Percentiles rank a stretch among this genome's conserved stretches.
Conservation (phyloP, 805 yeast genomes). For the Wickerhamiella azyma region DNA sequence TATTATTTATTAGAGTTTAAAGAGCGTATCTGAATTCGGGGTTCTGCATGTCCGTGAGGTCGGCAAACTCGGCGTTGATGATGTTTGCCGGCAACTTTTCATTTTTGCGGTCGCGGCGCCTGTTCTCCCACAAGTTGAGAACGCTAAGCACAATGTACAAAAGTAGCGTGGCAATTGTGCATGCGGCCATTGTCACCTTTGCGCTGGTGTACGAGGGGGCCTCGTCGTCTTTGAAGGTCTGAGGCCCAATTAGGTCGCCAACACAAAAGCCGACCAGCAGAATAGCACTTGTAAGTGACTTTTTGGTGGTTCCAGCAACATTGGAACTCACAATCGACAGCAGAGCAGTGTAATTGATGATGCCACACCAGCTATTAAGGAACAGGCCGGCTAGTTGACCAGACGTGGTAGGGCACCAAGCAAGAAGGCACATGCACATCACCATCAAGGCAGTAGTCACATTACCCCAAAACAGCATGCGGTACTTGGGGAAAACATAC, state of each 20-base stretch:
- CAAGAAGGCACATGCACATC: slow-evolving; percentile 32
- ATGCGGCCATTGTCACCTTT: slow-evolving; percentile 42
- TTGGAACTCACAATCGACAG: slow-evolving; percentile 27
- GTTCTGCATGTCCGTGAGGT: slow-evolving; percentile 39
- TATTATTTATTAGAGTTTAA: not conserved
- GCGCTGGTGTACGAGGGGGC: slow-evolving; percentile 46
- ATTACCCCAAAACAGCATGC: slow-evolving; percentile 28
- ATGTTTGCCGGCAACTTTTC: slow-evolving; percentile 1
- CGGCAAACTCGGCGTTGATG: slow-evolving; percentile 26
- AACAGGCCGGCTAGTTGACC: slow-evolving; percentile 32
- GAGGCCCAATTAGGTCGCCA: slow-evolving; percentile 63
- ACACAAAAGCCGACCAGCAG: slow-evolving; percentile 52
- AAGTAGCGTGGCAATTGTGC: slow-evolving; percentile 31
- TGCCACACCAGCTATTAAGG: slow-evolving; percentile 21
- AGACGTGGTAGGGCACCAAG: slow-evolving; percentile 28
- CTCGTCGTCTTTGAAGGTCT: slow-evolving; percentile 42
- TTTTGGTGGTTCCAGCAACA: slow-evolving; percentile 63
- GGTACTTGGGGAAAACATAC: slow-evolving; percentile 10
- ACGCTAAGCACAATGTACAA: slow-evolving; percentile 20
- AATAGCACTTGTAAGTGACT: slow-evolving; percentile 44
- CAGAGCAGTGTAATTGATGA: slow-evolving; percentile 20
- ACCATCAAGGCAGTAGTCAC: slow-evolving; percentile 39
- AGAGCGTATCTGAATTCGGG: slow-evolving; percentile 35
- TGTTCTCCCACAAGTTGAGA: slow-evolving; percentile 9
- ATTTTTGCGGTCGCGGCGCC: slow-evolving; percentile 7